phyloP scores from a whole-genome alignment of 2,329 filamentous ascomycete genomes.

The Colletotrichum echinochloae region DNA sequence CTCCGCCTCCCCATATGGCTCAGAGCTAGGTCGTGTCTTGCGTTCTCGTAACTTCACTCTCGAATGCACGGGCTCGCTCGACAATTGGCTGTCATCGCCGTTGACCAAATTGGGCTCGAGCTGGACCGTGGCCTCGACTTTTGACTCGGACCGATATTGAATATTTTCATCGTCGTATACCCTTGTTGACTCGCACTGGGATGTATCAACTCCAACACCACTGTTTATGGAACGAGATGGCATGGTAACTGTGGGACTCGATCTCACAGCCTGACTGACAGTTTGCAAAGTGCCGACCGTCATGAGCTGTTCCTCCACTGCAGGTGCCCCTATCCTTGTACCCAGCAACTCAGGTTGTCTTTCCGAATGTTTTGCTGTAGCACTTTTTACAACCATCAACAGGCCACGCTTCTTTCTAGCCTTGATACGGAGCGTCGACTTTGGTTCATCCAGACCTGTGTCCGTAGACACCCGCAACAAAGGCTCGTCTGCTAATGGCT shows the following conservation, averaged over 20 bases:
- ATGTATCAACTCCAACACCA: background rate
- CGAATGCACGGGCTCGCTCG: background rate
- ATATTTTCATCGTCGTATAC: background rate
- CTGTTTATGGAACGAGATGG: background rate
- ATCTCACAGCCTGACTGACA: background rate
- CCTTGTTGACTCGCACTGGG: background rate
- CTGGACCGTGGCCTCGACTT: background rate
- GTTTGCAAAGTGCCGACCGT: background rate
- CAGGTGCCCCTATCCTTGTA: background rate
- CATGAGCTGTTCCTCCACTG: background rate
- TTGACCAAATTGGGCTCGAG: background rate
- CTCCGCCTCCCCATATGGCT: background rate
- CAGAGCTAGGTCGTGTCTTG: background rate
- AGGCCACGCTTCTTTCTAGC: conserved; percentile 61
- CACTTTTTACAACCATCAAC: conserved; percentile 57
- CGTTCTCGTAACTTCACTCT: background rate
- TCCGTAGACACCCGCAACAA: no score
- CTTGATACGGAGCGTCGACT: conserved; percentile 61
- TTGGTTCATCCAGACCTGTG: conserved; percentile 43
- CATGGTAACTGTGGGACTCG: background rate
- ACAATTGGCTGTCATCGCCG: background rate
- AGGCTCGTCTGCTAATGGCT: background rate
- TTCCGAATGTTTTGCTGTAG: conserved; percentile 12
- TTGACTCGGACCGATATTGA: no score
- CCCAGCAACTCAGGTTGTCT: background rate